Conservation (phyloP, 331 rosid species). For the Quercus lobata region DNA sequence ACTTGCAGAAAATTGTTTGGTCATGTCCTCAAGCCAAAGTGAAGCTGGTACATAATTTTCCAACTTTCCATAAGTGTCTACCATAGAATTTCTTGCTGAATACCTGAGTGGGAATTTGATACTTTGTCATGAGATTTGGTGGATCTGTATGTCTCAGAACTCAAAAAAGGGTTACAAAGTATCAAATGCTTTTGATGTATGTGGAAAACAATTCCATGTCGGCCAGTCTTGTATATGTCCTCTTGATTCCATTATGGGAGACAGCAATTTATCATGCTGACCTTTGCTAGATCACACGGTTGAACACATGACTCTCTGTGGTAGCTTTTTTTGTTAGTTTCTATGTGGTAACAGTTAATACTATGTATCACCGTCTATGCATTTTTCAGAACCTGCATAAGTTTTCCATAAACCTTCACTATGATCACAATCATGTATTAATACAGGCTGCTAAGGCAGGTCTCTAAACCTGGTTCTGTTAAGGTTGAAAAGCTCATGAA, state of each 20-base stretch:
- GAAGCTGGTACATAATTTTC: too few species aligned
- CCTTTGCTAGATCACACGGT: neutral
- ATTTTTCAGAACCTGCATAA: neutral
- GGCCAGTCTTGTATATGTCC: neutral
- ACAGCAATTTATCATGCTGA: neutral
- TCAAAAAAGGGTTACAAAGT: neutral
- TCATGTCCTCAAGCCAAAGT: too few species aligned
- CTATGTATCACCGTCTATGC: too few species aligned
- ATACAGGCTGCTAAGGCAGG: slow-evolving; percentile 36
- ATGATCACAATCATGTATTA: neutral
- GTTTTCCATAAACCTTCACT: neutral
- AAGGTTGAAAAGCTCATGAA: slow-evolving; percentile 87
- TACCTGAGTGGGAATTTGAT: too few species aligned
- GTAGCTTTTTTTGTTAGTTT: neutral
- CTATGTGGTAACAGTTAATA: too few species aligned
- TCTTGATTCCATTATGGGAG: neutral
- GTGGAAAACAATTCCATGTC: neutral
- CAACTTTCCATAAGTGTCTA: too few species aligned
- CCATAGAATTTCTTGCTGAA: too few species aligned
- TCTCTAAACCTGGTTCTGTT: slow-evolving; percentile 81
- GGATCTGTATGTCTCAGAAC: too few species aligned
- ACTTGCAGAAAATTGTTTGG: too few species aligned
- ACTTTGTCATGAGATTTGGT: too few species aligned
- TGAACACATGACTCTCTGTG: neutral
- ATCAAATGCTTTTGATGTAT: neutral